Conservation (phyloP, 306 rosid genomes). For the Vigna hirtella region DNA sequence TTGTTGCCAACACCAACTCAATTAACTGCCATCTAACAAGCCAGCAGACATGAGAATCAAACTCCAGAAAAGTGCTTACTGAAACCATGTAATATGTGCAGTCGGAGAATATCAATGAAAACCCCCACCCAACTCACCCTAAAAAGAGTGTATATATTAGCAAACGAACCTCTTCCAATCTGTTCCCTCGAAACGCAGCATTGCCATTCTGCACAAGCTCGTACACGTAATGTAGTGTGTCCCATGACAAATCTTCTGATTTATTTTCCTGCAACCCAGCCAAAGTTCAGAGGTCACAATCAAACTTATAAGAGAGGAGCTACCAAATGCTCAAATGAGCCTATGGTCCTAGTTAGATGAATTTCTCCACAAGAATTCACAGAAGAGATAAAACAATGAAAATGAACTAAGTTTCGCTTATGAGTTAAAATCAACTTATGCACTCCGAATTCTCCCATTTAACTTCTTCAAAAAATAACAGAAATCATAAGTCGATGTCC, state of each 20-base stretch:
- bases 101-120: conserved; percentile 29
- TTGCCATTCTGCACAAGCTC: conserved; percentile 81
- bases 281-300: conserved; percentile 37
- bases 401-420: neutral
- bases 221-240: conserved; percentile 60
- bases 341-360: neutral
- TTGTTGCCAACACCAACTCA: conserved; percentile 27
- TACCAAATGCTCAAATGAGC: neutral
- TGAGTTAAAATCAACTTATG: neutral
- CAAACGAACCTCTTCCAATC: conserved; percentile 72
- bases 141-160: neutral
- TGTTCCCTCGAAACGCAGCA: conserved; percentile 65
- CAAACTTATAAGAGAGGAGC: conserved; percentile 3
- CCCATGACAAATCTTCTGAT: conserved; percentile 62
- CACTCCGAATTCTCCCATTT: neutral
- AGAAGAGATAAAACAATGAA: neutral
- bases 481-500: neutral
- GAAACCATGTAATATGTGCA: conserved; percentile 11
- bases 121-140: neutral
- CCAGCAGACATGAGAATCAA: conserved; percentile 27
- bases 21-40: conserved; percentile 24
- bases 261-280: conserved; percentile 67
- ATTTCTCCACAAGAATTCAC: neutral
- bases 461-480: neutral
- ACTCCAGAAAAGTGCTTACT: neutral